phyloP scores from a whole-genome alignment of 805 yeast species.

The Candida quercuum region DNA sequence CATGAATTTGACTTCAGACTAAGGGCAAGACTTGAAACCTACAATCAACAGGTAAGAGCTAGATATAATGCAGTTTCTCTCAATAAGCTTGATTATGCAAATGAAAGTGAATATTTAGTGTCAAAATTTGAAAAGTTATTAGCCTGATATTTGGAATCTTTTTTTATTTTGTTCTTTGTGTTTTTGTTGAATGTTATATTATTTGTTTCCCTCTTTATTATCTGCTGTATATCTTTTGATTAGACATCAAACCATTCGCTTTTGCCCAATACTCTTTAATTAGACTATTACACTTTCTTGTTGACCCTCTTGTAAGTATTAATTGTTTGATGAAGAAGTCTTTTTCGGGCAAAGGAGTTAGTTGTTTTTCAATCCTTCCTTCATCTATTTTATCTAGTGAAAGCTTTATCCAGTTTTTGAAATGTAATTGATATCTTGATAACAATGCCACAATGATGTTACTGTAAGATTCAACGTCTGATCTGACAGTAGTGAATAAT shows the following conservation, averaged over 20 bases:
- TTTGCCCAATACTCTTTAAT: slow-evolving; percentile 63
- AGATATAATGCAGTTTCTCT: slow-evolving; percentile 64
- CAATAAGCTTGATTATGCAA: slow-evolving; percentile 46
- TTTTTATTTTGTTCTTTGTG: neutral
- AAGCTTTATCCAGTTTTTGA: slow-evolving; percentile 42
- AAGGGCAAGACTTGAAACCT: slow-evolving; percentile 78
- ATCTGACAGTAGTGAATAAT: slow-evolving; percentile 48
- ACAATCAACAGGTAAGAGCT: slow-evolving; percentile 71
- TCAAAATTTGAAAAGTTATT: slow-evolving; percentile 23
- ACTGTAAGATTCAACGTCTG: slow-evolving; percentile 54
- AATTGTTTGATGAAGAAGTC: slow-evolving; percentile 50
- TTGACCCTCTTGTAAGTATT: slow-evolving; percentile 57
- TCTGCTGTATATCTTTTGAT: slow-evolving; percentile 12
- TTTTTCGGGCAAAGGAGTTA: slow-evolving; percentile 25
- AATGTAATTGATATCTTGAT: slow-evolving; percentile 43
- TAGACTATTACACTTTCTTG: slow-evolving; percentile 49
- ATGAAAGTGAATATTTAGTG: slow-evolving; percentile 56
- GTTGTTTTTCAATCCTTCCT: slow-evolving; percentile 21
- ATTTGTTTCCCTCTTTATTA: slow-evolving; percentile 12
- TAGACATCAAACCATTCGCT: slow-evolving; percentile 43
- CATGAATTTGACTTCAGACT: slow-evolving; percentile 70
- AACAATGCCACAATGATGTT: slow-evolving; percentile 45
- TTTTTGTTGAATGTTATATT: slow-evolving; percentile 10
- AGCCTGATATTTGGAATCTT: slow-evolving; percentile 5
- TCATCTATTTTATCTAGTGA: slow-evolving; percentile 25